Percentiles rank a stretch among this genome's conserved stretches.
Conservation (phyloP, 2,329 filamentous ascomycete species). For the Pseudogymnoascus sp. region DNA sequence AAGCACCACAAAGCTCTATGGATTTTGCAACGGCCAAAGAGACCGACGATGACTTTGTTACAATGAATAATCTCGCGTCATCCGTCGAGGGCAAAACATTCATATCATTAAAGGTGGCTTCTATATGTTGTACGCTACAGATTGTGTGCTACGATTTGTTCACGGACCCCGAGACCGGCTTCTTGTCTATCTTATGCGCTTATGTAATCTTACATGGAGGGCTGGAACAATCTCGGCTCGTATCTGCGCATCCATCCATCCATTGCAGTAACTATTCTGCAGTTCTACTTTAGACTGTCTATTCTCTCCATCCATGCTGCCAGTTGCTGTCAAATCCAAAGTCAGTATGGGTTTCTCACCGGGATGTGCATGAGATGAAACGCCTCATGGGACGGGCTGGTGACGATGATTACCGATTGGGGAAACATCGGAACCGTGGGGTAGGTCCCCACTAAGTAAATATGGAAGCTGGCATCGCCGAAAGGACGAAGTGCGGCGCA, state of each 20-base stretch:
- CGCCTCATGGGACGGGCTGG: neutral
- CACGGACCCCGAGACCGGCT: neutral
- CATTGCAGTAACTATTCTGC: neutral
- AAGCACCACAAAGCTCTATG: neutral
- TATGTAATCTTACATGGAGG: neutral
- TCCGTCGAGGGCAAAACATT: neutral
- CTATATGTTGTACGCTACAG: neutral
- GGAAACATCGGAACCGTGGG: conserved; percentile 3
- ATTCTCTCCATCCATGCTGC: neutral
- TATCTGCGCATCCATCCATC: neutral
- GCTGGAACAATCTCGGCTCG: neutral
- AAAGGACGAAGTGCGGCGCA: neutral
- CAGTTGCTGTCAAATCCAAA: neutral
- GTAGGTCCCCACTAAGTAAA: neutral
- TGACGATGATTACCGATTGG: neutral
- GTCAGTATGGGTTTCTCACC: neutral
- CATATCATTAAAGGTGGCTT: neutral
- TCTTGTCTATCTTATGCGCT: neutral
- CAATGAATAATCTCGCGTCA: neutral
- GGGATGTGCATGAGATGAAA: conserved; percentile 1
- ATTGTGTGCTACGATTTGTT: neutral
- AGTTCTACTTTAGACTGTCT: neutral
- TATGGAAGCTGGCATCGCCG: neutral
- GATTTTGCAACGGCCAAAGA: neutral
- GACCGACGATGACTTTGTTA: neutral